phyloP scores from a whole-genome alignment of 192 early-diverging fungal species.

The Dimargaris cristalligena region DNA sequence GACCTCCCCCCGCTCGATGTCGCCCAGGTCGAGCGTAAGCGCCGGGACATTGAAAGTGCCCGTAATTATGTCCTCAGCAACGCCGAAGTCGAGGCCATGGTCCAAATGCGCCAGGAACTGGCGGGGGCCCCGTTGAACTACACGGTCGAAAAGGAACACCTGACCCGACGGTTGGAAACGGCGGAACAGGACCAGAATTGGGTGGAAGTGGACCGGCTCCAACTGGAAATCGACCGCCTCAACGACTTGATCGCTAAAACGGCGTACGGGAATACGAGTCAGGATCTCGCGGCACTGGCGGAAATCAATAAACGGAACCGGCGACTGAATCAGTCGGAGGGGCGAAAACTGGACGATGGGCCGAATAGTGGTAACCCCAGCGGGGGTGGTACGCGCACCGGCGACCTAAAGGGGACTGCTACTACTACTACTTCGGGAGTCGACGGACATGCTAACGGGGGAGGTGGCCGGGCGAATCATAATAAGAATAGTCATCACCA shows the following conservation, averaged over 20 bases:
- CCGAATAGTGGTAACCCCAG: background rate
- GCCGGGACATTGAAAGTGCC: conserved; percentile 34
- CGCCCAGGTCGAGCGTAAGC: conserved; percentile 34
- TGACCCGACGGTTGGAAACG: conserved; percentile 28
- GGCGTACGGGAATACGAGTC: conserved; percentile 14
- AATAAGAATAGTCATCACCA: background rate
- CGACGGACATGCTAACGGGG: too few species aligned
- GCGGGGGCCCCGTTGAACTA: conserved; percentile 17
- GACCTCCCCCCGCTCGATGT: conserved; percentile 27
- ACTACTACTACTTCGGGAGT: too few species aligned
- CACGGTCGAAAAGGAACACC: conserved; percentile 28
- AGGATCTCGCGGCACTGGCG: conserved; percentile 31
- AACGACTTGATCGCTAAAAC: conserved; percentile 17
- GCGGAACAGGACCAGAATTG: conserved; percentile 31
- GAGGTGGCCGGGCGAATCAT: background rate
- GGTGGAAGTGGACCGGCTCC: conserved; percentile 25
- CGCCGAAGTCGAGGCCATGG: conserved; percentile 45
- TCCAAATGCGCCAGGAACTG: conserved; percentile 34
- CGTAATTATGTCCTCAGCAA: conserved; percentile 39
- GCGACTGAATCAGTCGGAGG: conserved; percentile 25
- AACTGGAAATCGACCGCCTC: conserved; percentile 19
- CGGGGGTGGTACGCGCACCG: background rate
- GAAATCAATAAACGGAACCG: conserved; percentile 38
- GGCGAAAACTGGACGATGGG: conserved; percentile 23
- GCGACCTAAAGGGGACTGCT: too few species aligned